Evolutionary conservation across 345 rosid species (phyloP).

Genomic region (Camelina hispida): DNA sequence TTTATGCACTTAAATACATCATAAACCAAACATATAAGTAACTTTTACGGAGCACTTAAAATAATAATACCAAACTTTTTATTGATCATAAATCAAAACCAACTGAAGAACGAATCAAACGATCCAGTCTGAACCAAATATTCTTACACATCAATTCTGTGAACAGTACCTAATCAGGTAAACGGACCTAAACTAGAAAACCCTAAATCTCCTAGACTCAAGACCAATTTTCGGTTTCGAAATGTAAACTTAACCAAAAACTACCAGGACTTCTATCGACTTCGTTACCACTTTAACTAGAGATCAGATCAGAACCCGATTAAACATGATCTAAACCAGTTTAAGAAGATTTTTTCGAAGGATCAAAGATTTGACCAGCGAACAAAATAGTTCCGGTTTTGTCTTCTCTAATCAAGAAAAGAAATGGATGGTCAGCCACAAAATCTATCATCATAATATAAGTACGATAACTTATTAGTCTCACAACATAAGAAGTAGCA

Average conservation of each 20-base stretch:
- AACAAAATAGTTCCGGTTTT: not conserved
- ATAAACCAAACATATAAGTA: too few species aligned
- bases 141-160: not conserved
- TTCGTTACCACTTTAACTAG: not conserved
- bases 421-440: conserved; percentile 25
- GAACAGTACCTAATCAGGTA: not conserved
- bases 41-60: too few species aligned
- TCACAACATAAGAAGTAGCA: not conserved
- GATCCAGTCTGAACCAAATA: not conserved
- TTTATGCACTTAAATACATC: too few species aligned
- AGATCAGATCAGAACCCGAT: too few species aligned
- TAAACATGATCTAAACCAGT: too few species aligned
- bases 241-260: not conserved
- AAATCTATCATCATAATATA: too few species aligned
- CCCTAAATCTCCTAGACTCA: not conserved
- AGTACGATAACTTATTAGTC: too few species aligned
- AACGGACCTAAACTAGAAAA: not conserved
- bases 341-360: not conserved
- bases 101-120: not conserved
- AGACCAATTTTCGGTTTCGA: not conserved
- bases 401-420: conserved; percentile 27
- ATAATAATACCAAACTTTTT: too few species aligned
- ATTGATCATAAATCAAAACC: too few species aligned
- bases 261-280: not conserved
- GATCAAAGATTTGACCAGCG: conserved; percentile 26